Evolutionary conservation across 805 yeast genomes (phyloP).

Genomic region (Wickerhamomyces strasburgensis): DNA sequence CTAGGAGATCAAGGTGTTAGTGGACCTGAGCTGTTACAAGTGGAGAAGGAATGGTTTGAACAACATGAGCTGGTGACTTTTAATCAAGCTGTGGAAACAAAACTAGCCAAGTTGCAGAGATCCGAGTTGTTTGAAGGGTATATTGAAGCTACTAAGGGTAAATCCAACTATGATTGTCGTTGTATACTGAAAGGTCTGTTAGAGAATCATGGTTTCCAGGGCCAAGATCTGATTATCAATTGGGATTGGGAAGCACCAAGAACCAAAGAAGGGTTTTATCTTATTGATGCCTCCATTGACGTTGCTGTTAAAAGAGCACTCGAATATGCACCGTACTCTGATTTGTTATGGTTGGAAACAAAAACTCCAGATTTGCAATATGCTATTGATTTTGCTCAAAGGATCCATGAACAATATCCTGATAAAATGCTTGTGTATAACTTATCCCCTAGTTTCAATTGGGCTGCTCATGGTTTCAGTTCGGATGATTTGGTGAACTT

Average conservation of each 20-base stretch:
- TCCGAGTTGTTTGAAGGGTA: slow-evolving; percentile 24
- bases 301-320: slow-evolving; percentile 51
- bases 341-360: slow-evolving; percentile 59
- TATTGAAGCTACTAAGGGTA: slow-evolving; percentile 12
- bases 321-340: slow-evolving; percentile 54
- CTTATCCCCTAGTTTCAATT: slow-evolving; percentile 56
- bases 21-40: slow-evolving; percentile 29
- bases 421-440: slow-evolving; percentile 55
- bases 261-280: slow-evolving; percentile 53
- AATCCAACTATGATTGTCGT: slow-evolving; percentile 16
- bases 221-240: slow-evolving; percentile 22
- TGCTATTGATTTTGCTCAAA: slow-evolving; percentile 39
- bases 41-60: slow-evolving; percentile 45
- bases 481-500: slow-evolving; percentile 42
- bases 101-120: slow-evolving; percentile 21
- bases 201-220: slow-evolving; percentile 25
- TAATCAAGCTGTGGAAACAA: slow-evolving; percentile 42
- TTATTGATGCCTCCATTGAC: slow-evolving; percentile 44
- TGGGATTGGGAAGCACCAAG: slow-evolving; percentile 61
- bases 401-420: slow-evolving; percentile 44
- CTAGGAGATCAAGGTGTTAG: slow-evolving; percentile 38
- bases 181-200: slow-evolving; percentile 23
- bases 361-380: slow-evolving; percentile 50
- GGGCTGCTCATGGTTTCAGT: slow-evolving; percentile 52
- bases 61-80: slow-evolving; percentile 40